Percentiles rank a stretch among this genome's conserved stretches.
Evolutionary conservation across 2,329 filamentous ascomycete species (phyloP).

Genomic region (Orbilia ellipsospora): DNA sequence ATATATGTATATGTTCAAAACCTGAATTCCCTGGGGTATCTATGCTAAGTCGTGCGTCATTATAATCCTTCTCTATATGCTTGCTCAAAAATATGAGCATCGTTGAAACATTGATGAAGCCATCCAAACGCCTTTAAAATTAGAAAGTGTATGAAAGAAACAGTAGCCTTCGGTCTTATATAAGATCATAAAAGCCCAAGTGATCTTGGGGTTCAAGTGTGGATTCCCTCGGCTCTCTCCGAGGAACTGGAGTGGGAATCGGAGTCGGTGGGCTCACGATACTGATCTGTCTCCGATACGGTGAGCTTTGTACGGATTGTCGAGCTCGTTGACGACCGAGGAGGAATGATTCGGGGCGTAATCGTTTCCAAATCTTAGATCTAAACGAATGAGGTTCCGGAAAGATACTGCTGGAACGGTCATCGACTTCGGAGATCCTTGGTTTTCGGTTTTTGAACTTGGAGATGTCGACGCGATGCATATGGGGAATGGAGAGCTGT

Average conservation of each 20-base stretch:
- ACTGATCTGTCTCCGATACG: slow-evolving; percentile 24
- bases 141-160: not conserved
- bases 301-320: slow-evolving; percentile 22
- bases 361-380: slow-evolving; percentile 46
- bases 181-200: slow-evolving; percentile 43
- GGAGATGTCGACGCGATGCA: slow-evolving; percentile 52
- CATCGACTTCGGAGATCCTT: slow-evolving; percentile 8
- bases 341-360: slow-evolving; percentile 15
- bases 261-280: not conserved
- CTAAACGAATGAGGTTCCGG: slow-evolving; percentile 27
- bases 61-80: slow-evolving; percentile 5
- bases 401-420: not conserved
- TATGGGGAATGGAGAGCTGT: slow-evolving; percentile 34
- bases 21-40: slow-evolving; percentile 11
- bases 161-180: slow-evolving; percentile 1
- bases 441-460: slow-evolving; percentile 51
- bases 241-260: not conserved
- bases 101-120: no score
- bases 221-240: slow-evolving; percentile 8
- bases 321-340: slow-evolving; percentile 19
- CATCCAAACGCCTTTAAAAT: slow-evolving; percentile 1
- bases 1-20: not conserved
- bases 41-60: not conserved
- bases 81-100: no score
- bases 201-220: slow-evolving; percentile 7